Conservation (phyloP, 2,329 filamentous ascomycete species). For the Chaetomium globosum region DNA sequence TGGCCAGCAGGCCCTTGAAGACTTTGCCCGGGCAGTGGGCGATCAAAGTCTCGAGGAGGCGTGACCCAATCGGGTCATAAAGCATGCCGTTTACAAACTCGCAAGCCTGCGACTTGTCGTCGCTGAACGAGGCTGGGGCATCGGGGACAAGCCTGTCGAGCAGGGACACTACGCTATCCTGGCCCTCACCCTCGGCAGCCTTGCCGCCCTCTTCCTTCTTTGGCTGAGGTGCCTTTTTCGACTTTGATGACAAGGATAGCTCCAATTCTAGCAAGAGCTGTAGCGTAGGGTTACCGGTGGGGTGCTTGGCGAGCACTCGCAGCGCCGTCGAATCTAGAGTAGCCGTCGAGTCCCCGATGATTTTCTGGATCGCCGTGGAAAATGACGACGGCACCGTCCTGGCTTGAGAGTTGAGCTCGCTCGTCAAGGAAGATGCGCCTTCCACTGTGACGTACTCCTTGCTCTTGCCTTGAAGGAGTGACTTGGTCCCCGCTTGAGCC, state of each 20-base stretch:
- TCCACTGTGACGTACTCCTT: constrained; percentile 79
- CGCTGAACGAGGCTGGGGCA: constrained; percentile 67
- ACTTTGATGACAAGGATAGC: constrained; percentile 69
- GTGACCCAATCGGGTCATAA: constrained; percentile 88
- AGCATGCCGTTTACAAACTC: constrained; percentile 82
- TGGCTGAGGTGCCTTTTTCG: constrained; percentile 58
- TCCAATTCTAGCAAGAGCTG: constrained; percentile 89
- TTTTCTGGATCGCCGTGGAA: constrained; percentile 72
- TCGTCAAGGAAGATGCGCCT: constrained; percentile 52
- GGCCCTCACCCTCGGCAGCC: constrained; percentile 40
- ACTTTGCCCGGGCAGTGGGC: constrained; percentile 79
- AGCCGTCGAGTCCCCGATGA: constrained; percentile 75
- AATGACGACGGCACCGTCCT: constrained; percentile 79
- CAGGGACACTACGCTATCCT: constrained; percentile 53
- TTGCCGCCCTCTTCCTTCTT: constrained; percentile 46
- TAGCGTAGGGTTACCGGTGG: constrained; percentile 88
- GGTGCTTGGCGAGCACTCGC: constrained; percentile 81
- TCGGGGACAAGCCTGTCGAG: constrained; percentile 79
- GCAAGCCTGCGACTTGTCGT: constrained; percentile 71
- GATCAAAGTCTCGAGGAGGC: constrained; percentile 84
- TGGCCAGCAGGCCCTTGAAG: constrained; percentile 84
- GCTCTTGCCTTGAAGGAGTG: constrained; percentile 84
- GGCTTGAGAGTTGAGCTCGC: constrained; percentile 50
- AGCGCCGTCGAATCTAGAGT: constrained; percentile 78
- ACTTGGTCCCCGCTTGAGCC: constrained; percentile 67